Conservation (phyloP, 1,139 yeast genomes). For the Lizanozyma gosingica region DNA sequence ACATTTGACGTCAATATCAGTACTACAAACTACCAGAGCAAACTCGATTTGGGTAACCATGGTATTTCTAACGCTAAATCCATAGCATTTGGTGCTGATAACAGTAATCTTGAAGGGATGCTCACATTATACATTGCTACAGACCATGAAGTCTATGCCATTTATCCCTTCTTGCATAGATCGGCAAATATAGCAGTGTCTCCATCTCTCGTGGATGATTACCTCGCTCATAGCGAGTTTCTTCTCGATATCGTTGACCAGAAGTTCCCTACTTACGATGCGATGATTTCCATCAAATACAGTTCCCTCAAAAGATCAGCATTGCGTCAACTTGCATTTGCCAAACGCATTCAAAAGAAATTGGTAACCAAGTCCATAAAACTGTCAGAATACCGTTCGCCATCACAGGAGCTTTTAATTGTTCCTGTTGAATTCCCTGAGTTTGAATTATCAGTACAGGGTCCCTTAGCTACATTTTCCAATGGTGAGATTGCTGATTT, state of each 20-base stretch:
- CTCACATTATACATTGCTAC: background rate
- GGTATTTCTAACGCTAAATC: background rate
- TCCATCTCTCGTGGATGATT: background rate
- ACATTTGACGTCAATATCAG: background rate
- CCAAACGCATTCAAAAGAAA: background rate
- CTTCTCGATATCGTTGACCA: background rate
- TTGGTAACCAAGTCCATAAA: no score
- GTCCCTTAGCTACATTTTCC: background rate
- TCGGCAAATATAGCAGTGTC: background rate
- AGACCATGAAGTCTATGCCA: background rate
- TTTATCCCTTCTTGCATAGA: background rate
- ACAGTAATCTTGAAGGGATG: background rate
- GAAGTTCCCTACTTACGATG: background rate
- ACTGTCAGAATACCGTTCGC: no score
- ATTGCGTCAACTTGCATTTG: background rate
- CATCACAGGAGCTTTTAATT: no score
- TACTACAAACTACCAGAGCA: background rate
- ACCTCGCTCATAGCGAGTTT: background rate
- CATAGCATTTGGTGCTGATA: background rate
- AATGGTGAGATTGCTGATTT: background rate
- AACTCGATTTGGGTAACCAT: background rate
- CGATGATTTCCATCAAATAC: background rate
- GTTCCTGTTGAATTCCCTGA: no score
- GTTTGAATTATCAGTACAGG: no score
- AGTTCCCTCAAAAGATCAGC: background rate